A percentile compares a stretch with the other conserved stretches of the same genome.
Evolutionary conservation across 805 yeast species (phyloP).

Genomic region (Metschnikowia henanensis): DNA sequence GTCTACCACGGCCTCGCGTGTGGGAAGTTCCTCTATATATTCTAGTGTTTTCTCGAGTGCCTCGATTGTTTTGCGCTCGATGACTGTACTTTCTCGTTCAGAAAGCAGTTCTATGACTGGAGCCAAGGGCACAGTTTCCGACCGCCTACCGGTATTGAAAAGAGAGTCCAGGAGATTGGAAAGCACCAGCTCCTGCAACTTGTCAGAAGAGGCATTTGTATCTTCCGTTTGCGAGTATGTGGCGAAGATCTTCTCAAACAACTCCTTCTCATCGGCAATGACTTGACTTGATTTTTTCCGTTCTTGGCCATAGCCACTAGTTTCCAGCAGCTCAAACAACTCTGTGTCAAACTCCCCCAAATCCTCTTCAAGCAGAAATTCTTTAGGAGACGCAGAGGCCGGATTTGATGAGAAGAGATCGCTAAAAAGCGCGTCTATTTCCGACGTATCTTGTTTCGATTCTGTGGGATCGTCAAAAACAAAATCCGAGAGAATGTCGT

Average conservation of each 20-base stretch:
- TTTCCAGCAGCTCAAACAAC: background rate
- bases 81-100: background rate
- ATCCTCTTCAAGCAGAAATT: background rate
- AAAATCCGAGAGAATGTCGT: constrained; percentile 12
- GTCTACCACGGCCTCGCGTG: constrained; percentile 17
- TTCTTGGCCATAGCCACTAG: background rate
- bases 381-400: background rate
- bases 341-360: constrained; percentile 5
- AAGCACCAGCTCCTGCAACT: constrained; percentile 14
- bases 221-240: constrained; percentile 14
- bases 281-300: background rate
- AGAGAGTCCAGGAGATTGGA: constrained; percentile 18
- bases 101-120: constrained; percentile 1
- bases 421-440: constrained; percentile 5
- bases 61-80: constrained; percentile 10
- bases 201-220: background rate
- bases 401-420: constrained; percentile 1
- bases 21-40: constrained; percentile 19
- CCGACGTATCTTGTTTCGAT: background rate
- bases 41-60: constrained; percentile 25
- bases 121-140: background rate
- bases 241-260: constrained; percentile 18
- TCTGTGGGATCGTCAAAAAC: constrained; percentile 1
- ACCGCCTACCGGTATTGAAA: background rate
- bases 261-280: constrained; percentile 15